Conservation (phyloP, 1,284 basidiomycete species). For the Ganoderma meredithae region DNA sequence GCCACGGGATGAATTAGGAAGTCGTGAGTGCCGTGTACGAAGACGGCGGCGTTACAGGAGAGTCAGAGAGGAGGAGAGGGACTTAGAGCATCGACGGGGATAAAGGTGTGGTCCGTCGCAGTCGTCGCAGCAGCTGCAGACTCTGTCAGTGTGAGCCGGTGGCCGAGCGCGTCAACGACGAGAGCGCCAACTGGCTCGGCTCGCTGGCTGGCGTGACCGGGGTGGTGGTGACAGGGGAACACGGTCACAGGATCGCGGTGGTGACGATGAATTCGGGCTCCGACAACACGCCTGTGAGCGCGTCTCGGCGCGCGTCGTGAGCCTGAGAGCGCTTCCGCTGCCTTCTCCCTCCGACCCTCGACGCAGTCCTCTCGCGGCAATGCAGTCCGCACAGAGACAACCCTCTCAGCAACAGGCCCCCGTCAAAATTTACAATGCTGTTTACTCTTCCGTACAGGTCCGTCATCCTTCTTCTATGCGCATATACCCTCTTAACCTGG, state of each 20-base stretch:
- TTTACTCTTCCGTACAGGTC: slow-evolving; percentile 88
- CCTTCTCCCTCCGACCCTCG: slow-evolving; percentile 15
- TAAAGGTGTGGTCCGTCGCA: neutral
- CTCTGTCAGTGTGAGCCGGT: neutral
- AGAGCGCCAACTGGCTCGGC: slow-evolving; percentile 3
- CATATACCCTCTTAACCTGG: slow-evolving; percentile 16
- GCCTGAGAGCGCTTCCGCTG: slow-evolving; percentile 31
- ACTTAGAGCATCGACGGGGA: neutral
- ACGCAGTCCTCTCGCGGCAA: slow-evolving; percentile 26
- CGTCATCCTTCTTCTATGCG: slow-evolving; percentile 25
- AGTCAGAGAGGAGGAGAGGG: neutral
- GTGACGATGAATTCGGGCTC: slow-evolving; percentile 35
- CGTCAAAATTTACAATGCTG: slow-evolving; percentile 89
- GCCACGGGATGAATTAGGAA: neutral
- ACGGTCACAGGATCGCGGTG: slow-evolving; percentile 35
- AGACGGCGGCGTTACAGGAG: neutral
- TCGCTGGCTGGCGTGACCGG: slow-evolving; percentile 13
- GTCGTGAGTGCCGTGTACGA: slow-evolving; percentile 10
- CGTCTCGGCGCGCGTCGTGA: slow-evolving; percentile 40
- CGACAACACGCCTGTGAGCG: slow-evolving; percentile 40
- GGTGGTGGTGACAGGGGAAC: slow-evolving; percentile 27
- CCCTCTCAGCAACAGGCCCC: slow-evolving; percentile 61
- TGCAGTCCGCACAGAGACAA: slow-evolving; percentile 44
- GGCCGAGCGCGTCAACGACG: slow-evolving; percentile 15
- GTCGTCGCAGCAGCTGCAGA: slow-evolving; percentile 14